These are phyloP conservation scores for Coemansia sp. DNA, from an alignment of 192 early-diverging fungal genomes.

Conservation along the genomic window DNA sequence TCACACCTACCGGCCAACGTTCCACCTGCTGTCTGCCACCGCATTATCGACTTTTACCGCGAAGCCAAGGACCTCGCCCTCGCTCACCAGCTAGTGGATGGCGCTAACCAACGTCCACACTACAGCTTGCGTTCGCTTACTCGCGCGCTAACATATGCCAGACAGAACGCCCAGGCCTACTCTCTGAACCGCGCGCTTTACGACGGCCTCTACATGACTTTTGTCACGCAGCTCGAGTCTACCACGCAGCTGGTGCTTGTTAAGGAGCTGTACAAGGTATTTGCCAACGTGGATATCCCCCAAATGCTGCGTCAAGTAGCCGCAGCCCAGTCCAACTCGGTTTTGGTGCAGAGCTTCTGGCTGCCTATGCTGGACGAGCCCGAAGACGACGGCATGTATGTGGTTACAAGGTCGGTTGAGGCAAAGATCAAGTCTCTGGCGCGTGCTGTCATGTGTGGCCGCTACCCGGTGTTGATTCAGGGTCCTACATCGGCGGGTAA, in stretches of 20 bases:
- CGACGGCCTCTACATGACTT: slow-evolving; percentile 96
- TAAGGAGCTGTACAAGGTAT: slow-evolving; percentile 34
- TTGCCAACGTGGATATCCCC: slow-evolving; percentile 25
- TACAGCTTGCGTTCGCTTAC: slow-evolving; percentile 93
- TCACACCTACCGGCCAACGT: slow-evolving; percentile 66
- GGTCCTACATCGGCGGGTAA: slow-evolving; percentile 98
- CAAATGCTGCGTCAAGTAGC: slow-evolving; percentile 40
- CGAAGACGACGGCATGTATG: slow-evolving; percentile 61
- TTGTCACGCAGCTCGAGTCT: slow-evolving; percentile 83
- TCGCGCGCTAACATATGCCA: slow-evolving; percentile 81
- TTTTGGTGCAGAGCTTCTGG: slow-evolving; percentile 89
- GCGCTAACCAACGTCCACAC: slow-evolving; percentile 85
- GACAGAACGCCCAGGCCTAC: slow-evolving; percentile 71
- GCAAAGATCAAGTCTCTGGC: slow-evolving; percentile 85
- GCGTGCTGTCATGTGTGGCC: slow-evolving; percentile 86
- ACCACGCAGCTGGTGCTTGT: slow-evolving; percentile 61
- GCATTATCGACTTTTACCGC: slow-evolving; percentile 83
- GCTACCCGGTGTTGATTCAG: slow-evolving; percentile 96
- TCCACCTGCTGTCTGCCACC: slow-evolving; percentile 46
- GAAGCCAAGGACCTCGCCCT: slow-evolving; percentile 69
- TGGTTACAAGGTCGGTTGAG: slow-evolving; percentile 87
- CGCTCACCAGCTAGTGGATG: slow-evolving; percentile 82
- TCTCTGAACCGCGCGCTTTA: slow-evolving; percentile 82
- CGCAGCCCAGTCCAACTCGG: slow-evolving; percentile 41
- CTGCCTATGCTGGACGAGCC: slow-evolving; percentile 59